Conservation (phyloP, 768 basidiomycete genomes). For the Suillus subluteus region DNA sequence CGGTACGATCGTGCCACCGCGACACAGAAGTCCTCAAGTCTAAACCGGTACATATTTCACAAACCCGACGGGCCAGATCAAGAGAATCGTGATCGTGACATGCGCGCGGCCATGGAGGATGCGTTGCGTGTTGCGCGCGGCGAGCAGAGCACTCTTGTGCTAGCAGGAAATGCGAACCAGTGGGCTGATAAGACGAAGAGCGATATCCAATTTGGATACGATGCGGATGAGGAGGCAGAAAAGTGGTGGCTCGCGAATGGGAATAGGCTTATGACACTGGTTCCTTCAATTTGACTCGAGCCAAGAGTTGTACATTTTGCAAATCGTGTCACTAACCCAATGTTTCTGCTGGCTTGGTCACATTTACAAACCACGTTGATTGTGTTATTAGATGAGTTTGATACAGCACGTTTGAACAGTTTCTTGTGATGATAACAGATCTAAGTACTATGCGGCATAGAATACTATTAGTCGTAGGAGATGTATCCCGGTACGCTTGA, state of each 20-base stretch:
- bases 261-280: constrained; percentile 14
- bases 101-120: constrained; percentile 51
- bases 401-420: too few species aligned
- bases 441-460: too few species aligned
- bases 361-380: too few species aligned
- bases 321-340: neutral
- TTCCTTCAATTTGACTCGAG: neutral
- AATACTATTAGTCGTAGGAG: too few species aligned
- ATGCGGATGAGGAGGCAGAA: constrained; percentile 54
- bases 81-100: constrained; percentile 50
- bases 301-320: neutral
- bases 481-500: too few species aligned
- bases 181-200: constrained; percentile 63
- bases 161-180: constrained; percentile 48
- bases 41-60: constrained; percentile 60
- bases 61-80: constrained; percentile 58
- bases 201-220: constrained; percentile 52
- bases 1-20: constrained; percentile 52
- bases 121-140: constrained; percentile 34
- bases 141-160: constrained; percentile 15
- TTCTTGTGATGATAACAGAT: too few species aligned
- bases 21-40: constrained; percentile 51
- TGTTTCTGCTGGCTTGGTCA: too few species aligned
- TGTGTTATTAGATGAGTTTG: too few species aligned
- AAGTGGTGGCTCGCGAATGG: constrained; percentile 50